Percentiles rank a stretch among this genome's conserved stretches.
Evolutionary conservation across 441 rosid genomes (phyloP).

Genomic region (Erodium chrysanthum): DNA sequence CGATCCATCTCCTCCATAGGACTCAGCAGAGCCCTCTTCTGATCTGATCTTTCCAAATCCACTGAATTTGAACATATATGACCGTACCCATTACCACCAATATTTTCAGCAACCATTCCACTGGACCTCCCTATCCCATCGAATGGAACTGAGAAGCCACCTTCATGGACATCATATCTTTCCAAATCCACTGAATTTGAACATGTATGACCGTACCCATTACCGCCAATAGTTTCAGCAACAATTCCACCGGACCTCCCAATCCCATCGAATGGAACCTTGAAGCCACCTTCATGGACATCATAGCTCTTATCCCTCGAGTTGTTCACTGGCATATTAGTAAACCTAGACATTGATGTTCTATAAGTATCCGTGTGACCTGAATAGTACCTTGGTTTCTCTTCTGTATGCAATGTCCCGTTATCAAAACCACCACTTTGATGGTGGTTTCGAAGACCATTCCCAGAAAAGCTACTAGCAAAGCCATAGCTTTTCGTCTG

Average conservation of each 20-base stretch:
- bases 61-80: background rate
- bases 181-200: background rate
- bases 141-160: too few relatives aligned
- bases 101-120: background rate
- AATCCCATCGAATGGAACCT: too few relatives aligned
- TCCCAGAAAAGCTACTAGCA: too few relatives aligned
- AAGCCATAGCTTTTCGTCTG: too few relatives aligned
- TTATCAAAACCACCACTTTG: background rate
- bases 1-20: background rate
- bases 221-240: background rate
- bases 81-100: constrained; percentile 3
- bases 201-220: constrained; percentile 1
- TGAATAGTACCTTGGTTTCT: background rate
- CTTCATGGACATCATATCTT: too few relatives aligned
- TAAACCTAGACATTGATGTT: background rate
- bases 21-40: background rate
- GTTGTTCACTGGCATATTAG: background rate
- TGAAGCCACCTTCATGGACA: background rate
- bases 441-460: too few relatives aligned
- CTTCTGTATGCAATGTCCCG: background rate
- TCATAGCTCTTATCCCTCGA: background rate
- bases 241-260: background rate
- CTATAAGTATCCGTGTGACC: background rate
- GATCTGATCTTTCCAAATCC: background rate
- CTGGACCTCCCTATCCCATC: too few relatives aligned